phyloP scores from a whole-genome alignment of 176 grass and related monocot species.

The barley (Hordeum vulgare) region MorexV3_pseudomolecules_assembly NC_058522.1:283078313-283078812 shows the following conservation, averaged over 20 bases:
- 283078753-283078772: too few relatives aligned
- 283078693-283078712: too few relatives aligned
- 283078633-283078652: neutral
- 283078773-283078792: too few relatives aligned
- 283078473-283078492: neutral
- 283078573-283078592: neutral
- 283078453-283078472: neutral
- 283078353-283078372: neutral
- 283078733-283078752: too few relatives aligned
- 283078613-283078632: neutral
- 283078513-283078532: neutral
- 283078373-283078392: neutral
- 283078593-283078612: neutral
- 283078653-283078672: neutral
- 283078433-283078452: neutral
- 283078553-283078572: neutral
- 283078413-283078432: neutral
- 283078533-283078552: neutral
- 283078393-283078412: neutral
- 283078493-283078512: neutral
- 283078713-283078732: too few relatives aligned
- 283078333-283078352: neutral
- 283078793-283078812: too few relatives aligned
- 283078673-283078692: too few relatives aligned
- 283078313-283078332: neutral